Percentiles rank a stretch among this genome's conserved stretches.
Conservation (phyloP, 140 eudicot genomes). For the Ambrosia hybrid region DNA sequence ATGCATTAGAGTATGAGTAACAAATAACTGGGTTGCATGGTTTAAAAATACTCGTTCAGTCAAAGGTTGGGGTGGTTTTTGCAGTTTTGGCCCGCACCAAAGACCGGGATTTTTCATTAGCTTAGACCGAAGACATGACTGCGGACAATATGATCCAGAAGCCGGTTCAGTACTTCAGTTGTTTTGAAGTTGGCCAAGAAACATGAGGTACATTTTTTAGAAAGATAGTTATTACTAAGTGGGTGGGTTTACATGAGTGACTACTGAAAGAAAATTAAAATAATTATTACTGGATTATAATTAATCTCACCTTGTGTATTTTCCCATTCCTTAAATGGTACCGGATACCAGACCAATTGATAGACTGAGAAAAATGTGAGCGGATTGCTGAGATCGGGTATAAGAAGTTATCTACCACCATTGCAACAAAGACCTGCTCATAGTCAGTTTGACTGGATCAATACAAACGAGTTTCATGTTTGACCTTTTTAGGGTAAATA, state of each 20-base stretch:
- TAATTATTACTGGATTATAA: not conserved
- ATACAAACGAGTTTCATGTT: constrained; percentile 9
- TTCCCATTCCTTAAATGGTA: constrained; percentile 92
- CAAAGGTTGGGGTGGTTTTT: too few species aligned
- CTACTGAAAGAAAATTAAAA: not conserved
- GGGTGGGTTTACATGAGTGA: constrained; percentile 1
- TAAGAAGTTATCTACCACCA: constrained; percentile 91
- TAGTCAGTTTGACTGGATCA: not conserved
- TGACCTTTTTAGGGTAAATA: constrained; percentile 1
- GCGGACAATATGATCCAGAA: not conserved
- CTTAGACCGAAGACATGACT: not conserved
- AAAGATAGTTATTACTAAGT: not conserved
- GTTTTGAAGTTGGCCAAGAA: constrained; percentile 14
- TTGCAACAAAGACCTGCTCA: constrained; percentile 87
- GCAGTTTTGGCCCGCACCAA: too few species aligned
- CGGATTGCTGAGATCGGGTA: constrained; percentile 87
- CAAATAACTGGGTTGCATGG: not conserved
- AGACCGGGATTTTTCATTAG: not conserved
- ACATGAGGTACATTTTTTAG: not conserved
- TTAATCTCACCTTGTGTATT: constrained; percentile 63
- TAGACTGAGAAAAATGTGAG: constrained; percentile 89
- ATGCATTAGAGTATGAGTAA: not conserved
- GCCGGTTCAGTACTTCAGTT: not conserved
- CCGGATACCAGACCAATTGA: constrained; percentile 97
- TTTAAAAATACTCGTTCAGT: too few species aligned